Evolutionary conservation across 176 grass and related monocot species (phyloP).

Genomic region (Triticum urartu): DNA sequence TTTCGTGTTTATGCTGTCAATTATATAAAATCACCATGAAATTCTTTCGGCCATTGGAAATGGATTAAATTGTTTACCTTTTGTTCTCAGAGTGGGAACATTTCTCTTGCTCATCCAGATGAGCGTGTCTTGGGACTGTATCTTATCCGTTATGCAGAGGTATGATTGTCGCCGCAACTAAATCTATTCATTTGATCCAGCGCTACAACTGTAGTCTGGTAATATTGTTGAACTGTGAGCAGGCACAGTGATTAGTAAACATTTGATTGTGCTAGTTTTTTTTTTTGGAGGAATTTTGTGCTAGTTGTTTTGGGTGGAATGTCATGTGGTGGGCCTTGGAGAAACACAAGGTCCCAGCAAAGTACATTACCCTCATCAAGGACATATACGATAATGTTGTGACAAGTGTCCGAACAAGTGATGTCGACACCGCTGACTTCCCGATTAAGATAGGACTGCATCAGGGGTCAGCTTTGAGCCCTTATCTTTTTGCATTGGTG

Average conservation of each 20-base stretch:
- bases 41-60: not conserved
- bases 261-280: not conserved
- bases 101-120: slow-evolving; percentile 69
- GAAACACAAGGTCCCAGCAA: no score
- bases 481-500: no score
- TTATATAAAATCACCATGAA: not conserved
- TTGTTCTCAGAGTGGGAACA: slow-evolving; percentile 56
- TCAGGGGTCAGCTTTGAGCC: no score
- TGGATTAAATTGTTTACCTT: not conserved
- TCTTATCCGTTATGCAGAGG: slow-evolving; percentile 94
- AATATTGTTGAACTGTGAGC: not conserved
- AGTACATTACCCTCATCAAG: no score
- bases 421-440: no score
- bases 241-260: not conserved
- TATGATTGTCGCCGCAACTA: slow-evolving; percentile 17
- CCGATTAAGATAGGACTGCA: no score
- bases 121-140: slow-evolving; percentile 80
- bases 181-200: not conserved
- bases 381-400: no score
- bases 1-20: not conserved
- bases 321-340: no score
- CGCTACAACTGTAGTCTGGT: not conserved
- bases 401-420: no score
- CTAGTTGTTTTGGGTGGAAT: not conserved
- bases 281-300: not conserved